These are phyloP conservation scores for Vitis riparia DNA, from an alignment of 164 flowering plant genomes.

Conservation along the genomic window DNA sequence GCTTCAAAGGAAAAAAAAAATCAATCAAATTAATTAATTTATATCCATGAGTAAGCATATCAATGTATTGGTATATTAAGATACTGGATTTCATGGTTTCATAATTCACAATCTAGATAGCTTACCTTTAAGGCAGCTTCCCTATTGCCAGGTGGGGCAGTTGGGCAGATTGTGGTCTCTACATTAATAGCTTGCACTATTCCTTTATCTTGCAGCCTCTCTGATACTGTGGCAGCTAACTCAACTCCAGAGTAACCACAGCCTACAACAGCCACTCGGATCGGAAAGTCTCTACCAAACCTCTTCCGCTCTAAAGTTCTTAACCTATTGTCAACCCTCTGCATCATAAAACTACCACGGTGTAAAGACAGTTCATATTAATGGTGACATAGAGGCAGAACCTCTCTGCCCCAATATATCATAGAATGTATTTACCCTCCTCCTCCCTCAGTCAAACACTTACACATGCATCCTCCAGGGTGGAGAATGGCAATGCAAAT, in stretches of 20 bases:
- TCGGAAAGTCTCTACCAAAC: constrained; percentile 56
- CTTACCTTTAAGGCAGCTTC: constrained; percentile 87
- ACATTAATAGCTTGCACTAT: constrained; percentile 78
- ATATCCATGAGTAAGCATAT: no score
- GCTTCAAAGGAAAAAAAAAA: no score
- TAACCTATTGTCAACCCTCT: constrained; percentile 70
- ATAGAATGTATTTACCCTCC: not conserved
- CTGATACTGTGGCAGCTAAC: constrained; percentile 91
- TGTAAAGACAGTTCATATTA: not conserved
- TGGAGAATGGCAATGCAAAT: constrained; percentile 84
- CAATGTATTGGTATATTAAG: no score
- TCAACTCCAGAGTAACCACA: constrained; percentile 97
- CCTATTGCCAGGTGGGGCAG: constrained; percentile 88
- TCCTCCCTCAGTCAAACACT: constrained; percentile 18
- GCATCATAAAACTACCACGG: constrained; percentile 19
- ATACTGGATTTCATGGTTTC: no score
- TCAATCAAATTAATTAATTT: no score
- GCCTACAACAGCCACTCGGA: constrained; percentile 82
- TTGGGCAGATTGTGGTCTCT: constrained; percentile 64
- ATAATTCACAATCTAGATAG: not conserved
- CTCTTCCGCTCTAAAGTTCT: constrained; percentile 61
- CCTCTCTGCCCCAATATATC: not conserved
- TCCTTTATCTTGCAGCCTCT: constrained; percentile 77
- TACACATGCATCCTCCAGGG: constrained; percentile 87
- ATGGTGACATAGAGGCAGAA: not conserved